phyloP scores from a whole-genome alignment of 148 eudicot species.

The Persicaria maculosa region DNA sequence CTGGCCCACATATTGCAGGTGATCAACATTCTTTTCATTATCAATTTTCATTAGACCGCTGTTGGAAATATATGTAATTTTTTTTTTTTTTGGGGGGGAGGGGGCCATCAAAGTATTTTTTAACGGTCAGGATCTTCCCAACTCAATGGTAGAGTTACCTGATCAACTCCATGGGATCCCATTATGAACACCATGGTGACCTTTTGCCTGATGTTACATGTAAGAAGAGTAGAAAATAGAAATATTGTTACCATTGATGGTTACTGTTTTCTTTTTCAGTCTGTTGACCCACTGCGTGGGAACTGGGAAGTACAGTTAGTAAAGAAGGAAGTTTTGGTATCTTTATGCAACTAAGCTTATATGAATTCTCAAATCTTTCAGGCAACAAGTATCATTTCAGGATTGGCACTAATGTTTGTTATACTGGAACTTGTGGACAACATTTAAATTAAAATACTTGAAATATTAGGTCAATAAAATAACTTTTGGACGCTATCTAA shows the following conservation, averaged over 20 bases:
- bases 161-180: no score
- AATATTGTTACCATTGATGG: not conserved
- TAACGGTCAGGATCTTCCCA: no score
- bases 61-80: not conserved
- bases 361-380: not conserved
- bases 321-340: not conserved
- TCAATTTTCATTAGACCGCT: not conserved
- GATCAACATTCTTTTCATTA: conserved; percentile 2
- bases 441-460: no score
- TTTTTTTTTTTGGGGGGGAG: no score
- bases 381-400: not conserved
- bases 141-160: no score
- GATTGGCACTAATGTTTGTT: not conserved
- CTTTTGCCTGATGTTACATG: not conserved
- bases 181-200: not conserved
- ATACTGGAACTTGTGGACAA: not conserved
- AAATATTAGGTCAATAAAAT: no score
- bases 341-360: not conserved
- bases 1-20: conserved; percentile 96
- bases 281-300: not conserved
- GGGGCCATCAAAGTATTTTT: no score
- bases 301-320: not conserved
- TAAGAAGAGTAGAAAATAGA: not conserved
- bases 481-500: no score
- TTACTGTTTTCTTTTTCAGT: not conserved